phyloP scores from a whole-genome alignment of 2,329 filamentous ascomycete genomes.

The Fusarium pininemorale region DNA sequence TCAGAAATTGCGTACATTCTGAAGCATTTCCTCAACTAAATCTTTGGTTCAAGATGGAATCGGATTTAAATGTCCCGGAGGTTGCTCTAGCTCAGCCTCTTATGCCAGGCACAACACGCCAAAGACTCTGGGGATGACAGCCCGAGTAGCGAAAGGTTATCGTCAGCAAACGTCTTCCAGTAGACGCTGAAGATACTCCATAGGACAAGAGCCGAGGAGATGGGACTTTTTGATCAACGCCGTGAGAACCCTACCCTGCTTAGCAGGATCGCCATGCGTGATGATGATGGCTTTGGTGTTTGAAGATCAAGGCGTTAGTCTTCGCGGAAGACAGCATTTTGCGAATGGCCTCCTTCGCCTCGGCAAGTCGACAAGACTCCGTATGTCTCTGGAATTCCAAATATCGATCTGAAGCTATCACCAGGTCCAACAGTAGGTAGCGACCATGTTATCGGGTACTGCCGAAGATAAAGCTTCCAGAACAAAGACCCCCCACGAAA shows the following conservation, averaged over 20 bases:
- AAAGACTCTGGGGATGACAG: background rate
- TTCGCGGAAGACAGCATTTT: background rate
- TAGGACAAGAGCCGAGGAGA: background rate
- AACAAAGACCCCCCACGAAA: conserved; percentile 3
- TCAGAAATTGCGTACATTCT: background rate
- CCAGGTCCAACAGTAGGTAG: background rate
- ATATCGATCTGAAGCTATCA: conserved; percentile 1
- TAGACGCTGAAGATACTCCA: background rate
- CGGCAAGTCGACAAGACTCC: background rate
- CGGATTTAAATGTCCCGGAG: background rate
- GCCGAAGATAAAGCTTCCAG: background rate
- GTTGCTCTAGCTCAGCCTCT: background rate
- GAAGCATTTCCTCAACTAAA: no score
- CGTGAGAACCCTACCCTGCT: background rate
- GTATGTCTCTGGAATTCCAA: conserved; percentile 2
- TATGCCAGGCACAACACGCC: conserved; percentile 8
- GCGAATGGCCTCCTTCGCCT: background rate
- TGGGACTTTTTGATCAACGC: background rate
- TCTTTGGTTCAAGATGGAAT: background rate
- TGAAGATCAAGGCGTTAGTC: conserved; percentile 7
- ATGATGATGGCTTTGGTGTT: background rate
- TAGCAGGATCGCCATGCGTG: background rate
- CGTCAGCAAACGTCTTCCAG: conserved; percentile 4
- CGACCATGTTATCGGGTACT: background rate
- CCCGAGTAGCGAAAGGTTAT: conserved; percentile 6